A percentile compares a stretch with the other conserved stretches of the same genome.
These are phyloP conservation scores for Aspergillus heteromorphus DNA, from an alignment of 495 filamentous ascomycete genomes.

Conservation along the genomic window DNA sequence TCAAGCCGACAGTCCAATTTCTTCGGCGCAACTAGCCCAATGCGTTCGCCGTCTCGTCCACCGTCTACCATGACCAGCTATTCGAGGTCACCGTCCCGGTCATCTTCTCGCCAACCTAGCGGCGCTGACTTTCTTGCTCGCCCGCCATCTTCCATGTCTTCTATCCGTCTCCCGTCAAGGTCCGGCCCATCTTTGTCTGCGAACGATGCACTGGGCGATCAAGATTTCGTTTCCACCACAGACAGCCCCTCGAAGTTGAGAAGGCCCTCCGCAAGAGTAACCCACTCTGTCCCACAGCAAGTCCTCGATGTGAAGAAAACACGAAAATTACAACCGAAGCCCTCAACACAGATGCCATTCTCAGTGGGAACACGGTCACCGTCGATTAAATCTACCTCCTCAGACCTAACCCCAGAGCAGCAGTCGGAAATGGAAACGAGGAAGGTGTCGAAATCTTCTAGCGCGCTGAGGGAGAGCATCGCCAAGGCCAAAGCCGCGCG, in stretches of 20 bases:
- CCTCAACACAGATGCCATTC: slow-evolving; percentile 23
- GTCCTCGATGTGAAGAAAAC: slow-evolving; percentile 47
- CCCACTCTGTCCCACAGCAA: slow-evolving; percentile 38
- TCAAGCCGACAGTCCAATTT: slow-evolving; percentile 54
- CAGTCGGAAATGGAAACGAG: slow-evolving; percentile 29
- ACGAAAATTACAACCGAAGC: slow-evolving; percentile 27
- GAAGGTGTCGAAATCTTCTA: slow-evolving; percentile 64
- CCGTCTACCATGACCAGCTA: slow-evolving; percentile 48
- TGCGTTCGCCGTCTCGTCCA: slow-evolving; percentile 51
- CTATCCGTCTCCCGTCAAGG: slow-evolving; percentile 29
- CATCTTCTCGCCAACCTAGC: slow-evolving; percentile 26
- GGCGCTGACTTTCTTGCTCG: slow-evolving; percentile 23
- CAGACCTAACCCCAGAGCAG: slow-evolving; percentile 27
- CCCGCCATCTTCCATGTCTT: slow-evolving; percentile 27
- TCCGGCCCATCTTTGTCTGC: slow-evolving; percentile 20
- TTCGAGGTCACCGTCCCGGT: slow-evolving; percentile 47
- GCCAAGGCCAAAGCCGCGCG: slow-evolving; percentile 88
- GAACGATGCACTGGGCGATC: slow-evolving; percentile 13
- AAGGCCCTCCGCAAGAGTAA: slow-evolving; percentile 20
- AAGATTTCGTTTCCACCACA: slow-evolving; percentile 4
- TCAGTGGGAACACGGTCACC: slow-evolving; percentile 30
- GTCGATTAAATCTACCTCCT: slow-evolving; percentile 27
- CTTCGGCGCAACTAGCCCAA: slow-evolving; percentile 53
- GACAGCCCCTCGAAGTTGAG: slow-evolving; percentile 28
- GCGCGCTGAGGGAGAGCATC: slow-evolving; percentile 81